Base-by-base conservation (phyloP, 441 rosid species). In the Gossypium schwendimanii region DNA sequence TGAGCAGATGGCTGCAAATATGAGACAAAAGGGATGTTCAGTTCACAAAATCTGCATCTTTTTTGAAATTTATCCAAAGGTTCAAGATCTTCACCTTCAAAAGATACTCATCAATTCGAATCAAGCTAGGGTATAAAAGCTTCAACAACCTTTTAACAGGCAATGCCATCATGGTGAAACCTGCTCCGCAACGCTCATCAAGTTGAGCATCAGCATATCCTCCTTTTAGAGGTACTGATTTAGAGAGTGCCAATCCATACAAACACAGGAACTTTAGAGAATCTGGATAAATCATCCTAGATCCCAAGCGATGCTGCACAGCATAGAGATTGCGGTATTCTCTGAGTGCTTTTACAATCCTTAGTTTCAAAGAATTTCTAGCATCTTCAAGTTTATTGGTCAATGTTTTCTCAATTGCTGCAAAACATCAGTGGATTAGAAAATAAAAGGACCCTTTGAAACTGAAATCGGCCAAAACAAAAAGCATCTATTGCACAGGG, bases 321-420 rank as follows among this genome's bases (percentile, higher is more conserved):
- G 96, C 84, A 7, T 91, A 81, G 18, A 96, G 97, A 84, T 83
- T 91, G 61, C 97, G 88, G 76, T 91, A 96, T 78, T 96, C 99
- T 80, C 80, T 85, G 31, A 96, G 91, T 77, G 97, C 94, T 81
- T 96, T 96, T 63, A 96, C 94, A 63, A 96, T 89, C 85, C 93
- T 89, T 73, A 76, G 86, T 78, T 89, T 97, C 76, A 96, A 81
- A 24, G 81, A 71, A 78, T 81, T 90, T 64, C 99, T 84, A 63
- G 94, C 97, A 80, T 96, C 99, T 82, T 96, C 99, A 85, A 96
- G 85, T 83, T 96, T 96, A 79, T 84, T 72, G 20, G 94, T 85
- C 73, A 93, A 79, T 15, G 97, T 82, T 83, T 90, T 93, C 85
- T 96, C 99, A 67, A 93, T 89, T 76, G 97, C 99, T 96, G 92